Percentiles rank a stretch among this genome's conserved stretches.
These are phyloP conservation scores for Leccinum subtestaceum DNA, from an alignment of 768 basidiomycete genomes.

Conservation along the genomic window DNA sequence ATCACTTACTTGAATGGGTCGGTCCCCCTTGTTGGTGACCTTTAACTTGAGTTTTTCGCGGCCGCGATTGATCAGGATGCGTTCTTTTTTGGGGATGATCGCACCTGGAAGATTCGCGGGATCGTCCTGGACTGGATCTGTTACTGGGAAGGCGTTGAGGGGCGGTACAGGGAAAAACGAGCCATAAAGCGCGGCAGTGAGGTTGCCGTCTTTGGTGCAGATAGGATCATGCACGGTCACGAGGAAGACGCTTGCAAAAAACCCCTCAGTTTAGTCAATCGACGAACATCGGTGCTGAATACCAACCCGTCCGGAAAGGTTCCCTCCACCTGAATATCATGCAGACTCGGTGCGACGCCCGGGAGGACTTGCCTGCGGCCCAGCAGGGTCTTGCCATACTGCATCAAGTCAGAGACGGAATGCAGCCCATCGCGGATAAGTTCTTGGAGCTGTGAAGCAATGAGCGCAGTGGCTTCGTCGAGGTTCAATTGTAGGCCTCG, in stretches of 20 bases:
- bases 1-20: constrained; percentile 80
- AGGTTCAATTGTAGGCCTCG: constrained; percentile 87
- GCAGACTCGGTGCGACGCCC: constrained; percentile 68
- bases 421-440: constrained; percentile 87
- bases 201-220: constrained; percentile 74
- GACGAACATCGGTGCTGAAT: background rate
- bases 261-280: background rate
- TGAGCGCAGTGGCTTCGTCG: constrained; percentile 85
- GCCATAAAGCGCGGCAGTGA: constrained; percentile 86
- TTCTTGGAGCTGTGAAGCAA: constrained; percentile 91
- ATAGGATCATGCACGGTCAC: constrained; percentile 97
- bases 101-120: constrained; percentile 69
- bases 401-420: constrained; percentile 89
- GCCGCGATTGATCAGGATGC: constrained; percentile 74
- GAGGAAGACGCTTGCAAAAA: constrained; percentile 64
- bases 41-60: constrained; percentile 64
- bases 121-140: constrained; percentile 47
- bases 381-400: constrained; percentile 83
- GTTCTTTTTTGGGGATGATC: constrained; percentile 59
- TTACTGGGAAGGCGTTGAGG: constrained; percentile 58
- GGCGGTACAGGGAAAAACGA: constrained; percentile 87
- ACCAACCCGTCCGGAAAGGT: constrained; percentile 83
- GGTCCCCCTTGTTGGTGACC: constrained; percentile 89
- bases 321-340: constrained; percentile 93
- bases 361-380: constrained; percentile 88